Evolutionary conservation across 306 rosid genomes (phyloP).

Genomic region (Quercus dentata): DNA sequence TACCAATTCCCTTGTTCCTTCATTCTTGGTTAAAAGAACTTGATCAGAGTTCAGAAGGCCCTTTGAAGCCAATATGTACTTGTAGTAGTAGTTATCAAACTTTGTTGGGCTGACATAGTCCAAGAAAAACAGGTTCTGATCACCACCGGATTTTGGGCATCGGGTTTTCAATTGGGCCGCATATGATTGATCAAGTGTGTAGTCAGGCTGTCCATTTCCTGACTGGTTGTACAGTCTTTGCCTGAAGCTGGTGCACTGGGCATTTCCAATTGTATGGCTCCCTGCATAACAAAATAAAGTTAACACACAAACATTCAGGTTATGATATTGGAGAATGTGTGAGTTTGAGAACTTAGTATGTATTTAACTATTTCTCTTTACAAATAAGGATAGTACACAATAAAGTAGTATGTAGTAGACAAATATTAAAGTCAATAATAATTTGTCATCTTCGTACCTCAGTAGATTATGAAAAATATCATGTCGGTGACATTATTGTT

Average conservation of each 20-base stretch:
- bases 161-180: constrained; percentile 46
- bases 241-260: constrained; percentile 83
- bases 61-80: constrained; percentile 59
- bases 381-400: too few relatives aligned
- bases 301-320: too few relatives aligned
- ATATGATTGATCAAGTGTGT: constrained; percentile 49
- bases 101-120: constrained; percentile 68
- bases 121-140: constrained; percentile 63
- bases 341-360: too few relatives aligned
- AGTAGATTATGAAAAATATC: too few relatives aligned
- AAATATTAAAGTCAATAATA: too few relatives aligned
- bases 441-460: too few relatives aligned
- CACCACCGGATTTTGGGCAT: constrained; percentile 87
- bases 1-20: constrained; percentile 52
- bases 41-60: constrained; percentile 79
- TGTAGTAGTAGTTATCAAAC: constrained; percentile 83
- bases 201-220: constrained; percentile 67
- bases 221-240: constrained; percentile 88
- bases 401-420: too few relatives aligned
- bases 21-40: constrained; percentile 53
- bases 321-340: too few relatives aligned
- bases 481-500: too few relatives aligned
- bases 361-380: too few relatives aligned
- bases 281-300: constrained; percentile 34
- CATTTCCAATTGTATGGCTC: constrained; percentile 78